A percentile compares a stretch with the other conserved stretches of the same genome.
These are phyloP conservation scores for Collariella sp. DNA, from an alignment of 495 filamentous ascomycete genomes.

Conservation along the genomic window DNA sequence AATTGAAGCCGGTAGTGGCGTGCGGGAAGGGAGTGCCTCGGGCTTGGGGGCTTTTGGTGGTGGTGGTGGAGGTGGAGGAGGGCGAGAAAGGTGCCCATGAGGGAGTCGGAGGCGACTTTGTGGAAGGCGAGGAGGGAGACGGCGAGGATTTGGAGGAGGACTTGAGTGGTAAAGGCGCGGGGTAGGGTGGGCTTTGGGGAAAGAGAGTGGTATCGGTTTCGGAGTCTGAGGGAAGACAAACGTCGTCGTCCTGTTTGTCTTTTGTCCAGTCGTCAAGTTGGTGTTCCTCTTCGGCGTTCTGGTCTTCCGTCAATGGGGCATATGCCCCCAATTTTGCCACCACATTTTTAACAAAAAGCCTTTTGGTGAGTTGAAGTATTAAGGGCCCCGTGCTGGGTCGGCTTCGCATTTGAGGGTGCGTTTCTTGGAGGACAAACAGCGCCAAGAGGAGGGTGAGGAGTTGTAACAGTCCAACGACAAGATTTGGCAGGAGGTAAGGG, in stretches of 20 bases:
- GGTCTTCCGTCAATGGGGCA: background rate
- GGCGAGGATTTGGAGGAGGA: constrained; percentile 5
- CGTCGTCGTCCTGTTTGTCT: too few species aligned
- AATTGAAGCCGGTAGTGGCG: background rate
- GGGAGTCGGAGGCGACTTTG: constrained; percentile 4
- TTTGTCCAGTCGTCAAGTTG: too few species aligned
- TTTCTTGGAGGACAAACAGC: background rate
- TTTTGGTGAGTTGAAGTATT: background rate
- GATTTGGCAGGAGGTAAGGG: constrained; percentile 6
- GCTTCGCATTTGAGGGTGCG: background rate
- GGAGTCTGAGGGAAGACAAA: too few species aligned
- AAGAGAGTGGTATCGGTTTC: background rate
- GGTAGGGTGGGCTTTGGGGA: background rate
- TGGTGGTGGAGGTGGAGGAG: background rate
- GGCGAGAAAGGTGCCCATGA: constrained; percentile 4
- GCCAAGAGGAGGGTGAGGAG: background rate
- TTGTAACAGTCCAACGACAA: constrained; percentile 1
- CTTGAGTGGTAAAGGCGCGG: background rate
- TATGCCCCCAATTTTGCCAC: background rate
- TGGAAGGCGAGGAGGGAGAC: constrained; percentile 11
- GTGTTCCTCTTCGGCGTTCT: too few species aligned
- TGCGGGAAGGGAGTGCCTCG: background rate
- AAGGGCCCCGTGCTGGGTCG: background rate
- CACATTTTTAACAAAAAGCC: background rate
- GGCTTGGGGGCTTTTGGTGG: background rate